phyloP scores from a whole-genome alignment of 2,329 filamentous ascomycete species.

The Aureobasidium zeae region DNA sequence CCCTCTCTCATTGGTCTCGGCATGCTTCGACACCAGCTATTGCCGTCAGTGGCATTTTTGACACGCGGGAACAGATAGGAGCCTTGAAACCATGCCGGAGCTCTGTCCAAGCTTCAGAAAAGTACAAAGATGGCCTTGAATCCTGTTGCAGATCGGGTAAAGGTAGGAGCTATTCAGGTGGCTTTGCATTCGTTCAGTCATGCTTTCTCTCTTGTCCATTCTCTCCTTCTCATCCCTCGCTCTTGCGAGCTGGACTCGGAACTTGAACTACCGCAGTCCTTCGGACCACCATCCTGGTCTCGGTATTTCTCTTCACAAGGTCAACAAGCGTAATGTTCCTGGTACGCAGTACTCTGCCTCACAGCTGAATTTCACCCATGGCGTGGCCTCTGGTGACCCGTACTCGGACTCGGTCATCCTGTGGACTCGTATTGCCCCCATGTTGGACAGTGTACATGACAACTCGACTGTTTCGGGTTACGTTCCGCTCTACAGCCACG shows the following conservation, averaged over 20 bases:
- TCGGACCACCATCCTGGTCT: slow-evolving; percentile 55
- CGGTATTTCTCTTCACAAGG: slow-evolving; percentile 54
- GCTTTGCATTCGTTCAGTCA: neutral
- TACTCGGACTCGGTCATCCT: slow-evolving; percentile 36
- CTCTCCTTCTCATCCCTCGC: slow-evolving; percentile 21
- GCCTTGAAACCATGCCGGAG: neutral
- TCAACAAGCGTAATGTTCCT: slow-evolving; percentile 48
- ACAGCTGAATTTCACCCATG: slow-evolving; percentile 55
- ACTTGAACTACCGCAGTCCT: slow-evolving; percentile 60
- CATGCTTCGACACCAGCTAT: neutral
- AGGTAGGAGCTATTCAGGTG: slow-evolving; percentile 12
- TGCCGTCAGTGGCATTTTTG: slow-evolving; percentile 7
- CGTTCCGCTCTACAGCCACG: slow-evolving; percentile 45
- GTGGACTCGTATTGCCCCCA: slow-evolving; percentile 35
- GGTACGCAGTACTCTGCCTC: slow-evolving; percentile 36
- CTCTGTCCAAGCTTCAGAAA: neutral
- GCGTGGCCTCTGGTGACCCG: slow-evolving; percentile 40
- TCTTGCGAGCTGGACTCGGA: slow-evolving; percentile 32
- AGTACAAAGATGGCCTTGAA: slow-evolving; percentile 1
- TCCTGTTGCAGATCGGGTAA: neutral
- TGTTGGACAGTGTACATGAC: slow-evolving; percentile 32
- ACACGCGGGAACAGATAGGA: neutral
- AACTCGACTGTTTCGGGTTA: slow-evolving; percentile 48
- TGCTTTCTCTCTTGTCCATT: slow-evolving; percentile 11
- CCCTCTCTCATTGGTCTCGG: slow-evolving; percentile 1